Base-by-base conservation (phyloP, 108 stramenopile genomes). In the Nitzschia sp. region DNA sequence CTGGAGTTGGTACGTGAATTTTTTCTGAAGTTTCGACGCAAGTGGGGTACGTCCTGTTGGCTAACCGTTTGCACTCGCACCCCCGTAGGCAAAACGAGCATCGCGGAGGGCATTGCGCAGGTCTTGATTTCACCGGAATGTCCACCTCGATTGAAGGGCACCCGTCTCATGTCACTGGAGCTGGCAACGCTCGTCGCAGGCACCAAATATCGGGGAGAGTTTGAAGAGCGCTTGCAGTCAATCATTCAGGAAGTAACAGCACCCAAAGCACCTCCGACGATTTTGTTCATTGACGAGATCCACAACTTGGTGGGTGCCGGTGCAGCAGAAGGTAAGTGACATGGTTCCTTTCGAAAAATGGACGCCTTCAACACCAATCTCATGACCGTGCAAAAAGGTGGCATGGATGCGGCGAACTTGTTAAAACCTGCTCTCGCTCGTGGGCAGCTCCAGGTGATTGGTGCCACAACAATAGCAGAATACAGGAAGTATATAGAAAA, bases 401-500 rank as follows among this genome's bases (percentile, higher is more conserved):
- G 88, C 18, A 92, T 95, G 74, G 94, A 97, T 81, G 96, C 94
- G 5, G 93, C 90, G 28, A 95, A 97, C 71, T 82, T 97, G 67
- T 80, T 97, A 32, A 97, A 97, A 77, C 96, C 96, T 0, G 93
- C 91, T 19, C 72, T 97, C 59, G 85, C 94, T 9, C 72, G 96
- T 19, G 89, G 92, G 0, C 78, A 90, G 63, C 66, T 97, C 9
- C 88, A 92, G 69, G 72, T 93, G 46, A 93, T 97, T 55, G 96
- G 94, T 9, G 96, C 96, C 23, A 97, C 96, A 11, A 97, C 96
- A 19, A 82, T 94, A 51, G 61, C 85, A 8, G 96, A 97, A 76
- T 95, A 97, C 76, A 78, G 93, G 1, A 89, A 93, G 71, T 89
- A 94, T 81, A 94, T 97, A 58, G 94, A 94, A 75, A 95, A 95